phyloP scores from a whole-genome alignment of 2,329 filamentous ascomycete species.

The Polytolypa hystricis region DNA sequence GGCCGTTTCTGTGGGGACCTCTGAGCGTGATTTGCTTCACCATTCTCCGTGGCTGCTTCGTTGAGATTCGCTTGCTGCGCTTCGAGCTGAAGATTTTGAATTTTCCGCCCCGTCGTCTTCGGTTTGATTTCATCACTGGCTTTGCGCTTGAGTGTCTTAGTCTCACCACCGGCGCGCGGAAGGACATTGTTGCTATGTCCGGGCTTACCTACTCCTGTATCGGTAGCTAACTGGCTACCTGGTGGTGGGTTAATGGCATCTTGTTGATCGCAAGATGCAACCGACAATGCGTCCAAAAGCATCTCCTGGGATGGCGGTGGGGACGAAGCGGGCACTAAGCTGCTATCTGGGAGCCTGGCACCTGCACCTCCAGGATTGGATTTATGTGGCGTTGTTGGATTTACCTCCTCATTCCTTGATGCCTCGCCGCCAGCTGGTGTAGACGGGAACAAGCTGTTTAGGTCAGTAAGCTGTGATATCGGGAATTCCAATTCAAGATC shows the following conservation, averaged over 20 bases:
- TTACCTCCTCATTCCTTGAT: not conserved
- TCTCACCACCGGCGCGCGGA: too few relatives aligned
- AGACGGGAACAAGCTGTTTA: conserved; percentile 20
- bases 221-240: too few relatives aligned
- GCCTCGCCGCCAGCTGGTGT: conserved; percentile 11
- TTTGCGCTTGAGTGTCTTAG: too few relatives aligned
- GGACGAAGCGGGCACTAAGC: too few relatives aligned
- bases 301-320: not conserved
- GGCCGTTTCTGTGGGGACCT: not conserved
- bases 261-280: too few relatives aligned
- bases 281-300: not conserved
- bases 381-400: not conserved
- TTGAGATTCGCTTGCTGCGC: too few relatives aligned
- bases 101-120: too few relatives aligned
- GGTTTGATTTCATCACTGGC: too few relatives aligned
- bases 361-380: not conserved
- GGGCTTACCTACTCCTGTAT: too few relatives aligned
- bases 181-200: too few relatives aligned
- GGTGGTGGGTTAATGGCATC: too few relatives aligned
- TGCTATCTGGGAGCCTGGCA: not conserved
- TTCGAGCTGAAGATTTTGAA: too few relatives aligned
- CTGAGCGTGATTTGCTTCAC: not conserved
- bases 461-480: conserved; percentile 17
- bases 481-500: conserved; percentile 9
- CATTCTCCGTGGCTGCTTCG: not conserved